Base-by-base conservation (phyloP, 305 asterid species). In the Fraxinus velutina region DNA sequence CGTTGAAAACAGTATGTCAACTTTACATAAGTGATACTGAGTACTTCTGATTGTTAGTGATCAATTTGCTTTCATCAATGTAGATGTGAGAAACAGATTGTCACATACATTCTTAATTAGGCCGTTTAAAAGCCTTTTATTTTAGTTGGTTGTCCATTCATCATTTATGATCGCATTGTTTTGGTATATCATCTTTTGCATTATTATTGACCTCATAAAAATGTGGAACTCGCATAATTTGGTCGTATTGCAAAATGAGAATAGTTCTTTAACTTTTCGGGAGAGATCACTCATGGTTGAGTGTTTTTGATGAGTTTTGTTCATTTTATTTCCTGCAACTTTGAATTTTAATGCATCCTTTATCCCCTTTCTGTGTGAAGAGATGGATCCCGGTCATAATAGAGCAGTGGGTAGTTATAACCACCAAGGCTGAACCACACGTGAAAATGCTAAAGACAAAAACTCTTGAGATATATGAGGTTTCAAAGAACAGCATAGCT, bases 391-490 rank as follows among this genome's bases (percentile, higher is more conserved):
- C 97, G 10, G 91, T 91, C 79, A 82, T 90, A 57, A 90, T 89
- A 89, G 97, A 93, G 76, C 93, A 90, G 84, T 94, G 98, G 98
- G 85, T 90, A 68, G 90, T 91, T 82, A 79, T 91, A 83, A 84
- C 81, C 62, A 88, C 93, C 60, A 87, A 88, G 52, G 88, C 88
- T 77, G 92, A 92, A 86, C 98, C 99, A 13, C 97, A 87, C 44
- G 89, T 88, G 78, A 91, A 93, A 83, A 78, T 86, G 29, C 84
- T 96, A 62, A 89, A 84, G 79, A 47, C 88, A 50, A 94, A 90
- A 85, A 83, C 92, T 64, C 79, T 89, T 71, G 97, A 90, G 90
- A 86, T 88, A 78, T 96, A 93, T 82, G 92, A 81, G 85, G 84
- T 87, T 44, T 90, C 94, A 29, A 94, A 86, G 88, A 80, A 84